phyloP scores from a whole-genome alignment of 1,284 basidiomycete species.

The Rhodotorula sp. region DNA sequence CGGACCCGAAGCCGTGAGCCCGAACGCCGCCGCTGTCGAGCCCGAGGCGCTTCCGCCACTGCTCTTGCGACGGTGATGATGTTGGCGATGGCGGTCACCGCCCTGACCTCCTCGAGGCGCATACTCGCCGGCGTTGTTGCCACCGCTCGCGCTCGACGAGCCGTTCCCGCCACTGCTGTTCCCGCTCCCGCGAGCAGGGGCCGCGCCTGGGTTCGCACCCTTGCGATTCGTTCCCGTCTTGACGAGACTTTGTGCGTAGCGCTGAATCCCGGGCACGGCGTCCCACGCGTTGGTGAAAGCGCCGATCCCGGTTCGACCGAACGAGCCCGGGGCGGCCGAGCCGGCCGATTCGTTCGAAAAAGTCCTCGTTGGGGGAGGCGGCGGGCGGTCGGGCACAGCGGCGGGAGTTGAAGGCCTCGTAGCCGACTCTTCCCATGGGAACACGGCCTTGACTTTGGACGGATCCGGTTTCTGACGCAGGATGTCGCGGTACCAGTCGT shows the following conservation, averaged over 20 bases:
- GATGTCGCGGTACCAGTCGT: slow-evolving; percentile 54
- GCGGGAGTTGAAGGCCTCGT: slow-evolving; percentile 56
- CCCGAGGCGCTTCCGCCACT: slow-evolving; percentile 5
- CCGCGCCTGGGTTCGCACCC: background rate
- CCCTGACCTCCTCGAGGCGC: background rate
- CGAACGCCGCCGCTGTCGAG: background rate
- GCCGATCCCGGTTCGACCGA: slow-evolving; percentile 45
- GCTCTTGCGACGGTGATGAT: slow-evolving; percentile 2
- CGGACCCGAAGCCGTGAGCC: background rate
- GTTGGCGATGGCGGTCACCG: background rate
- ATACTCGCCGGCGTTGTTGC: background rate
- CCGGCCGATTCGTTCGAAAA: slow-evolving; percentile 44
- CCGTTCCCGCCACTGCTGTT: background rate
- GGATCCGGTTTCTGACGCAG: slow-evolving; percentile 62
- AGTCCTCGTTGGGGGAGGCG: slow-evolving; percentile 45
- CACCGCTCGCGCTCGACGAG: slow-evolving; percentile 8
- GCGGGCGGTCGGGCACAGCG: slow-evolving; percentile 58
- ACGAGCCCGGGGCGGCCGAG: slow-evolving; percentile 56
- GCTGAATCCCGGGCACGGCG: slow-evolving; percentile 69
- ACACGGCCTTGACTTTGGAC: slow-evolving; percentile 72
- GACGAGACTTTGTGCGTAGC: slow-evolving; percentile 66
- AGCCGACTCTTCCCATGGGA: slow-evolving; percentile 82
- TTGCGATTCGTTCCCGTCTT: slow-evolving; percentile 47
- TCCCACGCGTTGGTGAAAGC: slow-evolving; percentile 74
- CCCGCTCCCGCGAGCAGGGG: background rate